Base-by-base conservation (phyloP, 371 early-diverging fungal genomes). In the Blakeslea trispora region DNA sequence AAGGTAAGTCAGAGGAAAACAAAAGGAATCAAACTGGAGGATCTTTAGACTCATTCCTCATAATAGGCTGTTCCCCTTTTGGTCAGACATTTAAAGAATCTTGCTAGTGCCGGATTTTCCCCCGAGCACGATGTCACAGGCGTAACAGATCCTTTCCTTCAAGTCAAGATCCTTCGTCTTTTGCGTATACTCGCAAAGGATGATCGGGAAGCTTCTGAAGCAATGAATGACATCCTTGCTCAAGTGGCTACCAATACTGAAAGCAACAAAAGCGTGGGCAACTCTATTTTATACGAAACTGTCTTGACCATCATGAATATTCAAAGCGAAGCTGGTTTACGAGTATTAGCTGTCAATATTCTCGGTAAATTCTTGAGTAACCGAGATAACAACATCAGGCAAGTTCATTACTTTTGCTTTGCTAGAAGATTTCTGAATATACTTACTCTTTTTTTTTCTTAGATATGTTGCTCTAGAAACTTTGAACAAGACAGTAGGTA, bases 91-190 rank as follows among this genome's bases (percentile, higher is more conserved):
- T 79, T 98, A 48, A 95, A 94, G 61, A 85, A 86, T 52, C 80
- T 99, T 42, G 85, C 92, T 43, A 89, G 91, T 9, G 85, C 93
- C 19, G 94, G 94, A 9, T 91, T 87, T 60, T 90, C 93, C n/a
- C 89, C 95, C 10, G 99, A 99, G 65, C 95, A 98, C 59, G 96
- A 96, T 75, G 98, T 99, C 28, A 88, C 87, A 41, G 97, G 97
- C 31, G 89, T 97, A 43, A 92, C 91, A 9, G 97, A 99, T 69
- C 99, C 99, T 24, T 99, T 98, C 77, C 74, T 99, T 57, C 97
- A 98, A 74, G 92, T 96, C 59, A 93, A 93, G 61, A 85, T 96
- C n/a, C 75, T 99, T 40, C 85, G 94, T 14, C 78, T 99, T 31
- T 76, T 99, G 58, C 83, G 97, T 37, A 84, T 94, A 44, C 80